These are phyloP conservation scores for Bipolaris sorokiniana DNA, from an alignment of 2,329 filamentous ascomycete genomes.

Conservation along the genomic window DNA sequence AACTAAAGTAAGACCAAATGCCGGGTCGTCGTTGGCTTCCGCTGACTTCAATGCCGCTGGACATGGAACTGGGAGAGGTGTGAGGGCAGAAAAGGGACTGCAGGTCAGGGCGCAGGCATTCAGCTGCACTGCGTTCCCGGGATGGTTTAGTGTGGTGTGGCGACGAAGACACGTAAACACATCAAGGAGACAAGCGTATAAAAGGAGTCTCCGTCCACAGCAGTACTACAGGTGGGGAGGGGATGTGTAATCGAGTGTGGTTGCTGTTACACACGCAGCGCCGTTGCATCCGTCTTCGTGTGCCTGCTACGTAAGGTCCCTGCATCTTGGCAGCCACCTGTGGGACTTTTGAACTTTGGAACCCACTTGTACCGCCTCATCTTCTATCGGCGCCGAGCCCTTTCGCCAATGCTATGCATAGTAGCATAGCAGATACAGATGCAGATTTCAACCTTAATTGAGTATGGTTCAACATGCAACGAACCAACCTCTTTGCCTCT, in stretches of 20 bases:
- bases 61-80: conserved; percentile 54
- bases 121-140: conserved; percentile 21
- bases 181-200: conserved; percentile 17
- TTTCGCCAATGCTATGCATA: conserved; percentile 11
- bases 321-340: conserved; percentile 29
- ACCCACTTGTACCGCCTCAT: conserved; percentile 2
- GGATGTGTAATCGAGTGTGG: conserved; percentile 6
- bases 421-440: background rate
- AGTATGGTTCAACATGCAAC: background rate
- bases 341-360: conserved; percentile 5
- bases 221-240: background rate
- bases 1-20: conserved; percentile 62
- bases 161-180: conserved; percentile 6
- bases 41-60: conserved; percentile 58
- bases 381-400: conserved; percentile 14
- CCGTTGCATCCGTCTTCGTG: conserved; percentile 27
- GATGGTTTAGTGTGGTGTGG: conserved; percentile 22
- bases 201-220: conserved; percentile 12
- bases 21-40: conserved; percentile 53
- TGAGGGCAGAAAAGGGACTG: conserved; percentile 28
- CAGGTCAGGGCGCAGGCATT: conserved; percentile 29
- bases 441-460: background rate
- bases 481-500: background rate
- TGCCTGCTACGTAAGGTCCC: conserved; percentile 25
- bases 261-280: conserved; percentile 20